Evolutionary conservation across 768 basidiomycete genomes (phyloP), one percentile per base, ranked within the genome.

Genomic region (Agrocybe praecox): DNA sequence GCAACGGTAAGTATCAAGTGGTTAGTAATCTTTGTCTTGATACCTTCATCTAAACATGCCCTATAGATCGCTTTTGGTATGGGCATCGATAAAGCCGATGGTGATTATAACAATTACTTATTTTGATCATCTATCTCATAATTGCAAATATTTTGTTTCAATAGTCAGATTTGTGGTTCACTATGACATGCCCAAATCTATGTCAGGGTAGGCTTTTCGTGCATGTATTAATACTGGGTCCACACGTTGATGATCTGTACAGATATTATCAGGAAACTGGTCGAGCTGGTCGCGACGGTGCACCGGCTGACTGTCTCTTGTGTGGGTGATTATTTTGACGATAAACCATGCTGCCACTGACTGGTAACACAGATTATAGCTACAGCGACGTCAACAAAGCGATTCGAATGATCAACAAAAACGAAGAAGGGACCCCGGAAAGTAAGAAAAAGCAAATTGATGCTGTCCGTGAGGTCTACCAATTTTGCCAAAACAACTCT

Each of bases 251-350:
- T 51, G 55, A 34, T 55, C 44, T 46, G 55, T 48, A 10, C 26
- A 92, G 90, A 1, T 92, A 92, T 66, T 95, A 94, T 65, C 94
- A 98, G 75, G 97, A 99, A 74, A 98, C 96, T 0, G 97, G 97
- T 6, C 86, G 97, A 55, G 97, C 96, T 17, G 97, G 97, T 6
- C 84, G 97, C 56, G 97, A 99, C 66, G 94, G 93, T 5, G 70
- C 81, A 62, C 81, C 84, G 1, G 88, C 97, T 0, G 86, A 90
- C 49, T 99, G 97, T 71, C 71, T 97, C 12, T 82, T 98, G 11
- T 94, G 94, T 96, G 69, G 66, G 88, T 73, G 14, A 14, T 10
- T 49, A 21, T 7, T 5, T 9, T 5, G 4, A 9, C 26, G 26
- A n/a, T n/a, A n/a, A 9, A 26, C 2, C 32, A 43, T 32, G 7